phyloP scores from a whole-genome alignment of 768 basidiomycete genomes.

The Daedaleopsis sinensis region DNA sequence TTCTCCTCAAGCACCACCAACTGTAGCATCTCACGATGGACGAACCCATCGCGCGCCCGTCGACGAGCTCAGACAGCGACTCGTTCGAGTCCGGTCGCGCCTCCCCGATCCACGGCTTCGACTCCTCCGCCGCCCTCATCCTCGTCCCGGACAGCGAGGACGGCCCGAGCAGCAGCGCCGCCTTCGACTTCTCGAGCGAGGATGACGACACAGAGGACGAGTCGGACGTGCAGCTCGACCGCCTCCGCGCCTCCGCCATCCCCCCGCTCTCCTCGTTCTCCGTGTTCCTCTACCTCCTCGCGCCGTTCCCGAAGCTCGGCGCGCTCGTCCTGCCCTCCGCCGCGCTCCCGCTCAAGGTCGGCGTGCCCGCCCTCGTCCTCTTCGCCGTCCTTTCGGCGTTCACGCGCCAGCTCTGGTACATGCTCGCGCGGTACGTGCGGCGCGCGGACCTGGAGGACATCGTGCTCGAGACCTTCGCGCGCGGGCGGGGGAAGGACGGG shows the following conservation, averaged over 20 bases:
- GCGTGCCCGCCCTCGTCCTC: constrained; percentile 50
- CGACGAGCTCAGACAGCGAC: constrained; percentile 21
- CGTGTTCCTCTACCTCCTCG: constrained; percentile 70
- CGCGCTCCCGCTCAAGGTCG: constrained; percentile 48
- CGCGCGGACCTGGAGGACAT: constrained; percentile 69
- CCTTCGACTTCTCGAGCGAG: constrained; percentile 43
- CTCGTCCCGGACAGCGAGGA: constrained; percentile 62
- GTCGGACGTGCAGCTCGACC: constrained; percentile 30
- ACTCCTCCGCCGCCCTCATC: constrained; percentile 59
- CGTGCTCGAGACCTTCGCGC: constrained; percentile 61
- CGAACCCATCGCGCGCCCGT: constrained; percentile 23
- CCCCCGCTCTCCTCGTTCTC: constrained; percentile 59
- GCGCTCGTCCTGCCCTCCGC: constrained; percentile 62
- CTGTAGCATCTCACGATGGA: constrained; percentile 9
- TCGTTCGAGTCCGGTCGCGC: constrained; percentile 27
- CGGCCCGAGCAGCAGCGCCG: constrained; percentile 20
- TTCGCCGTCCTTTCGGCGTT: constrained; percentile 64
- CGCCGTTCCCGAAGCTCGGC: constrained; percentile 72
- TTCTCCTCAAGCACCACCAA: background rate
- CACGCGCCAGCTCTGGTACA: constrained; percentile 72
- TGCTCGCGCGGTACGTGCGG: constrained; percentile 73
- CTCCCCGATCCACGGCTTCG: constrained; percentile 30
- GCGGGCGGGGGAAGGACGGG: constrained; percentile 52
- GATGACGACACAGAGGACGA: constrained; percentile 50
- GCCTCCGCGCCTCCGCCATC: constrained; percentile 38